A percentile compares a stretch with the other conserved stretches of the same genome.
Conservation (phyloP, 2,329 filamentous ascomycete species). For the Mycosphaerella sp. region DNA sequence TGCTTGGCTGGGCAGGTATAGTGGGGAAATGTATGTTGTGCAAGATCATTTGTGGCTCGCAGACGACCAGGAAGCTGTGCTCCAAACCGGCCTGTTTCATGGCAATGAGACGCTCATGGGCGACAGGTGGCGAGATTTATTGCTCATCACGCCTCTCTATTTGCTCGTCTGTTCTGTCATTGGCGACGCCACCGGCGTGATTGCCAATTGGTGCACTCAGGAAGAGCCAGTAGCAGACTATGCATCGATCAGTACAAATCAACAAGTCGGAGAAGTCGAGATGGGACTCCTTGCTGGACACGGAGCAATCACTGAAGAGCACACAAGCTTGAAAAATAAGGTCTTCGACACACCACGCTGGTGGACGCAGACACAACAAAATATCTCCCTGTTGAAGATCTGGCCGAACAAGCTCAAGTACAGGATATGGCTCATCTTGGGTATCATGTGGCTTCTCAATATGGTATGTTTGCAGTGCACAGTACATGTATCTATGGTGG, state of each 20-base stretch:
- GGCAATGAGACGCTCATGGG: slow-evolving; percentile 25
- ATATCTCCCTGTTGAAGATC: slow-evolving; percentile 6
- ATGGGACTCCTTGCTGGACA: slow-evolving; percentile 19
- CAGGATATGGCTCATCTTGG: slow-evolving; percentile 15
- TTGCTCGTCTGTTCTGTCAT: slow-evolving; percentile 40
- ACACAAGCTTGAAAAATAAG: background rate
- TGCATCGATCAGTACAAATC: background rate
- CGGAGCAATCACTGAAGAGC: background rate
- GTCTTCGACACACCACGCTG: background rate
- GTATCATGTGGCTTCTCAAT: slow-evolving; percentile 18
- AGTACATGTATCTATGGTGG: background rate
- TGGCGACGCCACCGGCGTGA: slow-evolving; percentile 34
- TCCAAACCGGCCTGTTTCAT: slow-evolving; percentile 37
- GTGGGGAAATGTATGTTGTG: slow-evolving; percentile 55
- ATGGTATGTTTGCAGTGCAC: slow-evolving; percentile 15
- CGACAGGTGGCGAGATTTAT: slow-evolving; percentile 35
- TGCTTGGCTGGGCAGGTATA: slow-evolving; percentile 51
- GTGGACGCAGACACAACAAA: background rate
- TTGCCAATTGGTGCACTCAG: slow-evolving; percentile 38
- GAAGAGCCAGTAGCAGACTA: slow-evolving; percentile 5
- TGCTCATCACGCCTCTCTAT: slow-evolving; percentile 40
- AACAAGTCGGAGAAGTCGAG: slow-evolving; percentile 13
- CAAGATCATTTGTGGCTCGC: slow-evolving; percentile 59
- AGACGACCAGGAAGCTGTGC: slow-evolving; percentile 50
- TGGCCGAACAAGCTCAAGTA: slow-evolving; percentile 18